Base-by-base conservation (phyloP, 352 stramenopile species). In the Phytophthora cajani region DNA sequence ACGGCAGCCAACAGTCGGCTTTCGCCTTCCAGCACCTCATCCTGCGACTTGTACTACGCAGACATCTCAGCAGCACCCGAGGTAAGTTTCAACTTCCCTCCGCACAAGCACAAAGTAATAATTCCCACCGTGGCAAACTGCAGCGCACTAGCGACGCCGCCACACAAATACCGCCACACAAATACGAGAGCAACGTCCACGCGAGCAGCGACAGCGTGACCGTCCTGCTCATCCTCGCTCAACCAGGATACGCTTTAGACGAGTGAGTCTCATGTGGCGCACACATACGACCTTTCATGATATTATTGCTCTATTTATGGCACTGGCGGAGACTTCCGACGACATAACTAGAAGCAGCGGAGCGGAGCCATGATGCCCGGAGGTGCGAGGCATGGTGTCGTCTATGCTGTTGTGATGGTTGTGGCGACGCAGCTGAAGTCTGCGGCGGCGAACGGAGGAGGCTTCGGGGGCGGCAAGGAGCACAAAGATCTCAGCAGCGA, bases 21-120 rank as follows among this genome's bases (percentile, higher is more conserved):
- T 44, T 69, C 42, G 38, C 72, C 69, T 57, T 77, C 60, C n/a
- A 21, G 30, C 10, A 66, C 66, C 38, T 75, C 66, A 30, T 72
- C 65, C 42, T 70, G 61, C 16, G 64, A 77, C 25, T 69, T 56
- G 19, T 66, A 53, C 71, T 78, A 59, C 53, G 19, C 33, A 11
- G 19, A 47, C 33, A 25, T 17, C 54, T 5, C 38, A 61, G 56
- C 33, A 63, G 16, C 17, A 25, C 27, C 7, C 21, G 47, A 19
- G 27, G 27, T 62, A 16, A 51, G 17, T 32, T 2, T 4, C 19
- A 19, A 21, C 30, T 5, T 42, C 23, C 17, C 23, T 21, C 27
- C 14, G 2, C 49, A 32, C 21, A 19, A 12, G 27, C 21, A 17
- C 33, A 38, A 46, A 1, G 33, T 30, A 17, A 40, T 27, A n/a